A percentile compares a stretch with the other conserved stretches of the same genome.
Conservation (phyloP, 345 rosid genomes). For the Capsella bursapastoris region DNA sequence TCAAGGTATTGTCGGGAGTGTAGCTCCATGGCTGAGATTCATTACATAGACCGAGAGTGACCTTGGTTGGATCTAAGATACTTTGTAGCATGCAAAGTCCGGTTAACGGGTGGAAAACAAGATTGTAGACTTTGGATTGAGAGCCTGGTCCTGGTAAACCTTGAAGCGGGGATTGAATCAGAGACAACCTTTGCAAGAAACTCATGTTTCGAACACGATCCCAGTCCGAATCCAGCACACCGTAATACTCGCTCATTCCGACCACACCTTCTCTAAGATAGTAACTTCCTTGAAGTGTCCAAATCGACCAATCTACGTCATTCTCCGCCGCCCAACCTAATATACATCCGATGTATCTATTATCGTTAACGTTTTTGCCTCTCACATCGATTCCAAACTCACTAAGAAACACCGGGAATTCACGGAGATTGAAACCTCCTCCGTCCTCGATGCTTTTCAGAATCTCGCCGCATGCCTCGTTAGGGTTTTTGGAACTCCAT, state of each 20-base stretch:
- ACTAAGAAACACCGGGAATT: slow-evolving; percentile 66
- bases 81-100: slow-evolving; percentile 69
- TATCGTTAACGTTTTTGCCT: slow-evolving; percentile 64
- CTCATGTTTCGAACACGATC: slow-evolving; percentile 48
- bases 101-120: slow-evolving; percentile 74
- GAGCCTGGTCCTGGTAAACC: slow-evolving; percentile 76
- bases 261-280: slow-evolving; percentile 67
- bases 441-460: slow-evolving; percentile 48
- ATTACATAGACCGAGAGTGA: slow-evolving; percentile 67
- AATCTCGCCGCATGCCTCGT: slow-evolving; percentile 72
- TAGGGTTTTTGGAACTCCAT: slow-evolving; percentile 71
- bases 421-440: slow-evolving; percentile 58
- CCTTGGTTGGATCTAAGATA: slow-evolving; percentile 38
- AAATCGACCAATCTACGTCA: slow-evolving; percentile 81
- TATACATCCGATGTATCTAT: slow-evolving; percentile 71
- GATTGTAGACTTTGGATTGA: slow-evolving; percentile 50
- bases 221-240: slow-evolving; percentile 66
- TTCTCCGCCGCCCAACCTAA: slow-evolving; percentile 69
- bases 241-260: slow-evolving; percentile 69
- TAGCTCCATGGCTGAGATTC: slow-evolving; percentile 71
- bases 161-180: slow-evolving; percentile 63
- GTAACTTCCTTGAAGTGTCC: slow-evolving; percentile 80
- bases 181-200: slow-evolving; percentile 56
- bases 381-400: slow-evolving; percentile 77
- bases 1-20: slow-evolving; percentile 49